These are phyloP conservation scores for Monosporascus sp. DNA, from an alignment of 2,329 filamentous ascomycete species.

Conservation along the genomic window DNA sequence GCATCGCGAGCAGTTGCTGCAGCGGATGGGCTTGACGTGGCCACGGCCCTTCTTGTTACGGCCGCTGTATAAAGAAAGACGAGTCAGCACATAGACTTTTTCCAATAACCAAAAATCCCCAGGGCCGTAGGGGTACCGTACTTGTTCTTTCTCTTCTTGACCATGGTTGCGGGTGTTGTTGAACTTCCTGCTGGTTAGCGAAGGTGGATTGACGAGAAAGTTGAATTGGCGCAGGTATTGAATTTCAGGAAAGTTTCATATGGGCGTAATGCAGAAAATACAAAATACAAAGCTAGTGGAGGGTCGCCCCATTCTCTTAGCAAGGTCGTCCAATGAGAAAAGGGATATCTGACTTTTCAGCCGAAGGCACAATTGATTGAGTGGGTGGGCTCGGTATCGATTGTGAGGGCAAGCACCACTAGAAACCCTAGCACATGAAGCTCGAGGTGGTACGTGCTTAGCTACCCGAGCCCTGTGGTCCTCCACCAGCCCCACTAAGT, in stretches of 20 bases:
- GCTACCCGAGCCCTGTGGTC: constrained; percentile 9
- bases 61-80: constrained; percentile 55
- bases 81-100: constrained; percentile 12
- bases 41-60: constrained; percentile 99
- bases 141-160: constrained; percentile 70
- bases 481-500: constrained; percentile 1
- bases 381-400: not conserved
- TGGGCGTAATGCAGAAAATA: not conserved
- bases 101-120: not conserved
- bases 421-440: constrained; percentile 24
- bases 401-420: constrained; percentile 16
- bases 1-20: constrained; percentile 71
- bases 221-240: not conserved
- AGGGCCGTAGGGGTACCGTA: constrained; percentile 31
- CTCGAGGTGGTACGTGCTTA: constrained; percentile 2
- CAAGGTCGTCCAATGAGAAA: constrained; percentile 4
- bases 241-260: not conserved
- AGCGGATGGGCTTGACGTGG: constrained; percentile 98
- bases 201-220: not conserved
- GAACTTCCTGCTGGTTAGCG: not conserved
- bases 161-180: constrained; percentile 55
- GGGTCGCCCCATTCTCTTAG: not conserved
- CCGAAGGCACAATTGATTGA: not conserved
- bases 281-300: not conserved
- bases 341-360: not conserved